Conservation (phyloP, 345 rosid species). For the Citrus unshiu region DNA sequence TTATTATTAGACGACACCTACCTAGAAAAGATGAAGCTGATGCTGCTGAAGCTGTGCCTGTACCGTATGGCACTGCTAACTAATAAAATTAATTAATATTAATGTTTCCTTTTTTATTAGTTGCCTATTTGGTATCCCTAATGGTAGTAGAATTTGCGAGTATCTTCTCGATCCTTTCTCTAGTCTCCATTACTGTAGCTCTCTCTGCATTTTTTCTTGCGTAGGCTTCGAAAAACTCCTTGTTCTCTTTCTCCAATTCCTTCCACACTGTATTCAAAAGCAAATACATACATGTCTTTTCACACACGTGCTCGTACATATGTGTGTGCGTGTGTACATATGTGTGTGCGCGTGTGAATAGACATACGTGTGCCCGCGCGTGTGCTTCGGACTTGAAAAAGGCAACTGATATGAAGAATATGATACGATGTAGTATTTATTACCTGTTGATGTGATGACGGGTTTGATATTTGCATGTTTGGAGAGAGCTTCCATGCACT, state of each 20-base stretch:
- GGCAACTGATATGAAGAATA: neutral
- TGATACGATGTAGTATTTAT: neutral
- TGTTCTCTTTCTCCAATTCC: conserved; percentile 87
- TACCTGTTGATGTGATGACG: conserved; percentile 86
- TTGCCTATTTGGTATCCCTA: neutral
- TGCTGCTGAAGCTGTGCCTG: too few species aligned
- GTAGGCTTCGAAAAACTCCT: conserved; percentile 84
- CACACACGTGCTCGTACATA: neutral
- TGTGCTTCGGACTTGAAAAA: neutral
- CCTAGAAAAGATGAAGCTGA: too few species aligned
- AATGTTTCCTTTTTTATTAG: neutral
- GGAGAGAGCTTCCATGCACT: conserved; percentile 88
- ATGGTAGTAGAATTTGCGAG: conserved; percentile 27
- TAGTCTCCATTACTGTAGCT: conserved; percentile 36
- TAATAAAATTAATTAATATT: too few species aligned
- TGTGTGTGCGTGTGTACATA: neutral
- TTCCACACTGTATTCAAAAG: conserved; percentile 61
- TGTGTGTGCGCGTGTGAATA: neutral
- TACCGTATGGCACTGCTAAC: neutral
- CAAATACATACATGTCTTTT: neutral
- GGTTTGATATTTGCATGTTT: conserved; percentile 84
- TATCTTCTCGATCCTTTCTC: conserved; percentile 35
- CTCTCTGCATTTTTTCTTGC: conserved; percentile 27
- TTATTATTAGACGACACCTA: neutral
- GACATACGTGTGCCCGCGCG: neutral